These are phyloP conservation scores for Chaetomidium leptoderma DNA, from an alignment of 495 filamentous ascomycete genomes.

Conservation along the genomic window DNA sequence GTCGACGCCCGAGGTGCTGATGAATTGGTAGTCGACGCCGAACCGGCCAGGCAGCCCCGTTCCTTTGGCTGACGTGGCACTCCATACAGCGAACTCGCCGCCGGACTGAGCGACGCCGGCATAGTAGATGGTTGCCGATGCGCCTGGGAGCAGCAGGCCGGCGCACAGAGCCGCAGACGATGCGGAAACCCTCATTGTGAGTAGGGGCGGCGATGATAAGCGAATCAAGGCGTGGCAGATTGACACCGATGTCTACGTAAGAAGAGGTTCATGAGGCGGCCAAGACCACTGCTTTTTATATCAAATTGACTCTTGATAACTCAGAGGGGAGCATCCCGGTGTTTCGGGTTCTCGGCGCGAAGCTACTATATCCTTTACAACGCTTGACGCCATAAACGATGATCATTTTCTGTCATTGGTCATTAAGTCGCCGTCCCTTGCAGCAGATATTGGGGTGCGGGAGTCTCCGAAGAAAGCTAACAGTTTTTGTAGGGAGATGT, in stretches of 20 bases:
- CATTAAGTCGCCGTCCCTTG: not conserved
- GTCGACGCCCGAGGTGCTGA: slow-evolving; percentile 44
- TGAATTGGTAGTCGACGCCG: slow-evolving; percentile 51
- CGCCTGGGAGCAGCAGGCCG: slow-evolving; percentile 27
- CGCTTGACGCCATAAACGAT: not conserved
- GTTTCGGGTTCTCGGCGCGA: not conserved
- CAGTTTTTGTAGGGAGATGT: not conserved
- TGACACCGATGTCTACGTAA: not conserved
- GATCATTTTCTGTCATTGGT: not conserved
- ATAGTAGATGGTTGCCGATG: slow-evolving; percentile 49
- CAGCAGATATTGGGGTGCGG: slow-evolving; percentile 4
- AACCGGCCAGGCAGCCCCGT: slow-evolving; percentile 49
- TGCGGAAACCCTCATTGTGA: slow-evolving; percentile 31
- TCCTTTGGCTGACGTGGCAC: slow-evolving; percentile 34
- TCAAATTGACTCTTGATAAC: too few species aligned
- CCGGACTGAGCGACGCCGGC: slow-evolving; percentile 51
- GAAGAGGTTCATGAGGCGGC: not conserved
- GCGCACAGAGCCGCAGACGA: slow-evolving; percentile 26
- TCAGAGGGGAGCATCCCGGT: too few species aligned
- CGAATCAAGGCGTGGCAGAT: not conserved
- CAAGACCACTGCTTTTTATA: not conserved
- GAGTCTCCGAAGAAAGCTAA: not conserved
- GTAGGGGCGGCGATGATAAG: not conserved
- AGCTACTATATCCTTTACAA: not conserved
- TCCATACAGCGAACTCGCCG: slow-evolving; percentile 52